phyloP scores from a whole-genome alignment of 306 rosid species.

The Trichosanthes truncata region DNA sequence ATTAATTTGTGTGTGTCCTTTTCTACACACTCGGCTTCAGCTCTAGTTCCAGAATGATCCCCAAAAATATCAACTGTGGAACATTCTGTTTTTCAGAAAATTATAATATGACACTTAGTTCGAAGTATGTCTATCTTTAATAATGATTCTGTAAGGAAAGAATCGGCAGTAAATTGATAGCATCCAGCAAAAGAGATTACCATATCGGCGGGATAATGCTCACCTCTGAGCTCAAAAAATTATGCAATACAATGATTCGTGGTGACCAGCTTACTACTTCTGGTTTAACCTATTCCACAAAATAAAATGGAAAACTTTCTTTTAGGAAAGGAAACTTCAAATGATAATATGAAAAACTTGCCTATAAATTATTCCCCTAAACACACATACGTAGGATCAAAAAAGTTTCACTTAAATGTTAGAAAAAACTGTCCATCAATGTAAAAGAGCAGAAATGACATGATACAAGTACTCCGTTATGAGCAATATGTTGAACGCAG shows the following conservation, averaged over 20 bases:
- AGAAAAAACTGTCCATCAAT: neutral
- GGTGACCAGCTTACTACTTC: constrained; percentile 94
- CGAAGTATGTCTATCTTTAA: neutral
- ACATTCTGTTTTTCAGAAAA: neutral
- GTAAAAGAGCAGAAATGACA: constrained; percentile 4
- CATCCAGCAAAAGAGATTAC: neutral
- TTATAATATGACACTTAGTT: neutral
- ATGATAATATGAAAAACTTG: neutral
- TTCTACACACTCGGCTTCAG: neutral
- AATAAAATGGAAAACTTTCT: constrained; percentile 3
- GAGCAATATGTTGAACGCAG: neutral
- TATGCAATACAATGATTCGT: constrained; percentile 74
- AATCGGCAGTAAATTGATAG: neutral
- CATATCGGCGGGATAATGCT: neutral
- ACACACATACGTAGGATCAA: neutral
- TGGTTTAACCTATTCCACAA: constrained; percentile 60
- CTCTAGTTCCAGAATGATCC: neutral
- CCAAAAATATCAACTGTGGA: neutral
- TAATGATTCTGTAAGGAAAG: neutral
- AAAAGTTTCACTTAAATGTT: neutral
- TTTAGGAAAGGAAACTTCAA: constrained; percentile 6
- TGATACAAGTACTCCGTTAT: neutral
- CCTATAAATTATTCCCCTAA: neutral
- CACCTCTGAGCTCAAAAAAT: constrained; percentile 84
- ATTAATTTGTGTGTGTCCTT: neutral